Percentiles rank a stretch among this genome's conserved stretches.
Evolutionary conservation across 2,329 filamentous ascomycete species (phyloP).

Genomic region (Neopestalotiopsis sp.): DNA sequence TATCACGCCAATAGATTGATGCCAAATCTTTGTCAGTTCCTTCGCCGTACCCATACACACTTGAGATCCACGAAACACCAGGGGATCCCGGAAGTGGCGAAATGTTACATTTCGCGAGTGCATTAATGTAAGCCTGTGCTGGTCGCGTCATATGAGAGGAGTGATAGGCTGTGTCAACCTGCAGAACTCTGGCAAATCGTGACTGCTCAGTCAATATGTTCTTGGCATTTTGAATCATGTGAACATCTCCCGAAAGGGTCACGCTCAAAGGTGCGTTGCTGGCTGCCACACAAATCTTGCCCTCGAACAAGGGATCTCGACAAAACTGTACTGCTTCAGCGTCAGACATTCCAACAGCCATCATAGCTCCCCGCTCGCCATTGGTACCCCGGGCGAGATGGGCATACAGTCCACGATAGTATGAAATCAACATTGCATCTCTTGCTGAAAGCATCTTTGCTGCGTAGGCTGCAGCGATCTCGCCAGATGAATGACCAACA

Average conservation of each 20-base stretch:
- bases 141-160: conserved; percentile 50
- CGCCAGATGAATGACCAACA: conserved; percentile 35
- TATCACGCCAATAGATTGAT: conserved; percentile 44
- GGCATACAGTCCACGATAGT: conserved; percentile 34
- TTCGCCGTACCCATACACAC: conserved; percentile 36
- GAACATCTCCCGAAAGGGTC: conserved; percentile 35
- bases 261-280: conserved; percentile 32
- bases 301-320: conserved; percentile 23
- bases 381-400: conserved; percentile 26
- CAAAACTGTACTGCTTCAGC: conserved; percentile 32
- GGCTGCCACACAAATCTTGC: conserved; percentile 32
- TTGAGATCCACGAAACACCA: conserved; percentile 44
- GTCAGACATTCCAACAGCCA: conserved; percentile 32
- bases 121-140: conserved; percentile 38
- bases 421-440: conserved; percentile 36
- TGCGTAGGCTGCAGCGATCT: conserved; percentile 39
- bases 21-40: conserved; percentile 25
- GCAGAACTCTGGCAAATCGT: conserved; percentile 41
- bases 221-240: conserved; percentile 26
- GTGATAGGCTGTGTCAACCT: conserved; percentile 54
- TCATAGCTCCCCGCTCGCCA: conserved; percentile 34
- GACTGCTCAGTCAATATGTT: conserved; percentile 23
- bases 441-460: conserved; percentile 31
- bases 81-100: conserved; percentile 27
- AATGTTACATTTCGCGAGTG: conserved; percentile 35